phyloP scores from a whole-genome alignment of 2,329 filamentous ascomycete species.

The Chalara sp. region DNA sequence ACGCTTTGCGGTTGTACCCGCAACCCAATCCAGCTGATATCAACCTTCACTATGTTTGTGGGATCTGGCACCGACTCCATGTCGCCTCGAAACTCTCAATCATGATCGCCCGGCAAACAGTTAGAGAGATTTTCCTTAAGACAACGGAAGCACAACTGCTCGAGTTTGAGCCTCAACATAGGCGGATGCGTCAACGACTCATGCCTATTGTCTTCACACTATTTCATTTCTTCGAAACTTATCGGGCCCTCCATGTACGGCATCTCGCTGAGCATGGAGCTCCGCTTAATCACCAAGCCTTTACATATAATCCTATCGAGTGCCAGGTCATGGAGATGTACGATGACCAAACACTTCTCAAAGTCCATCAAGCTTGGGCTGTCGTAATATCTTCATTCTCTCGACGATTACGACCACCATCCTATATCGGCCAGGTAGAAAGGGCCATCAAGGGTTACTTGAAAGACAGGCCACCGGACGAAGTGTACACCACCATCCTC shows the following conservation, averaged over 20 bases:
- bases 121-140: slow-evolving; percentile 57
- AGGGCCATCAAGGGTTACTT: slow-evolving; percentile 57
- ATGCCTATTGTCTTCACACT: slow-evolving; percentile 59
- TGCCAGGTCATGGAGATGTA: slow-evolving; percentile 56
- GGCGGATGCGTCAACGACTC: slow-evolving; percentile 57
- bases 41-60: slow-evolving; percentile 55
- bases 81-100: slow-evolving; percentile 56
- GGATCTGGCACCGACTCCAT: slow-evolving; percentile 59
- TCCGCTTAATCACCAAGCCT: slow-evolving; percentile 44
- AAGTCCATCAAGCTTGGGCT: slow-evolving; percentile 59
- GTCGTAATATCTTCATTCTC: slow-evolving; percentile 59
- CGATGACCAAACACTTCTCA: slow-evolving; percentile 54
- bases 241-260: slow-evolving; percentile 50
- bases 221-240: slow-evolving; percentile 63
- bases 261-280: slow-evolving; percentile 46
- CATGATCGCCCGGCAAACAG: slow-evolving; percentile 57
- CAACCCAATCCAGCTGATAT: slow-evolving; percentile 38
- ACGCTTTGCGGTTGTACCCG: slow-evolving; percentile 54
- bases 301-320: slow-evolving; percentile 58
- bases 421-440: slow-evolving; percentile 57
- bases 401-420: slow-evolving; percentile 54
- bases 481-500: slow-evolving; percentile 54
- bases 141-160: slow-evolving; percentile 46
- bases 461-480: slow-evolving; percentile 54
- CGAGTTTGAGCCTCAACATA: slow-evolving; percentile 54